Conservation (phyloP, 1,284 basidiomycete species). For the Fomitopsis pinicola region DNA sequence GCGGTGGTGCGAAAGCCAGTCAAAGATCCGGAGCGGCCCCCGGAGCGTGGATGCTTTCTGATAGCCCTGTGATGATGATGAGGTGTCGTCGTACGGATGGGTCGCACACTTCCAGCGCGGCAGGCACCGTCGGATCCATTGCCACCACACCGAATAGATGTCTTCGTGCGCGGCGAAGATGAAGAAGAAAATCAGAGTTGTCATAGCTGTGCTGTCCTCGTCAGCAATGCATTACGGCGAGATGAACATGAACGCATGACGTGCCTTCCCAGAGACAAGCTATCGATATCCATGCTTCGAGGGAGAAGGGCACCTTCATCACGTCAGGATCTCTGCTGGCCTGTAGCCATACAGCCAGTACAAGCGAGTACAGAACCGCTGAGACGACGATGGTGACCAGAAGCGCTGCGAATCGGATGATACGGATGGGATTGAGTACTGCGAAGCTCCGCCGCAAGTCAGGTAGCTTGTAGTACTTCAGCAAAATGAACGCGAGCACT, state of each 20-base stretch:
- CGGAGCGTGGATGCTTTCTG: not conserved
- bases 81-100: not conserved
- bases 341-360: slow-evolving; percentile 18
- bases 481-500: slow-evolving; percentile 14
- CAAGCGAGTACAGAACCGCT: slow-evolving; percentile 17
- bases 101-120: not conserved
- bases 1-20: not conserved
- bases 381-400: slow-evolving; percentile 21
- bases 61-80: not conserved
- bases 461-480: slow-evolving; percentile 17
- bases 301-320: not conserved
- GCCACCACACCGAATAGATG: slow-evolving; percentile 20
- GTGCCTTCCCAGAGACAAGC: slow-evolving; percentile 24
- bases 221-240: not conserved
- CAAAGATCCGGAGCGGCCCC: not conserved
- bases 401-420: slow-evolving; percentile 19
- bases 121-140: not conserved
- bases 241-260: not conserved
- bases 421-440: slow-evolving; percentile 14
- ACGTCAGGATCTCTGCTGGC: not conserved
- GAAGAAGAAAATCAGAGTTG: slow-evolving; percentile 19
- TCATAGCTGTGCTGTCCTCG: slow-evolving; percentile 12
- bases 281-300: slow-evolving; percentile 4
- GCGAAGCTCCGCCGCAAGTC: slow-evolving; percentile 8
- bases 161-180: slow-evolving; percentile 26